Conservation (phyloP, 768 basidiomycete species). For the Lactarius trivialis region DNA sequence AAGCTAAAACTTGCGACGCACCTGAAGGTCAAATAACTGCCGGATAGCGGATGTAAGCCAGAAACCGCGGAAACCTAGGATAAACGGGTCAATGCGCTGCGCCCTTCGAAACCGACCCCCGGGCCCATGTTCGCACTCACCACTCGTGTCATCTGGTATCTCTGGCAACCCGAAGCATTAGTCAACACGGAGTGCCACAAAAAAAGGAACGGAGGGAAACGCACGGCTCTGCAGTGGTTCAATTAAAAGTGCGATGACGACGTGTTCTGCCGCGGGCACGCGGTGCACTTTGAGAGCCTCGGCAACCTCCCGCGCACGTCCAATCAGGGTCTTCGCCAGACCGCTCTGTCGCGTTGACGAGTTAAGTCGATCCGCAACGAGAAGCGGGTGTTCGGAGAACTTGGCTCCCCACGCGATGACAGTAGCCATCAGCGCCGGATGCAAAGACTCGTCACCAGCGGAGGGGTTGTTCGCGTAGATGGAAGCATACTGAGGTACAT, state of each 20-base stretch:
- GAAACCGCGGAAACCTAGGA: constrained; percentile 74
- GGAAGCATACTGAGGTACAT: constrained; percentile 26
- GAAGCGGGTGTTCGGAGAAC: constrained; percentile 85
- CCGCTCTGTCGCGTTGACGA: constrained; percentile 61
- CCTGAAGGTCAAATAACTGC: constrained; percentile 72
- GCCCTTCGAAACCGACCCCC: constrained; percentile 11
- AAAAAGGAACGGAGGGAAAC: constrained; percentile 31
- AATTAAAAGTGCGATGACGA: constrained; percentile 73
- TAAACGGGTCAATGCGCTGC: constrained; percentile 12
- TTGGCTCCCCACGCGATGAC: constrained; percentile 90
- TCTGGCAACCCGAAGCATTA: constrained; percentile 38
- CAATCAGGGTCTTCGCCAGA: constrained; percentile 69
- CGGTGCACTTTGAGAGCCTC: constrained; percentile 86
- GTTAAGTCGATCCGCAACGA: constrained; percentile 69
- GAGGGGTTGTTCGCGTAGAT: constrained; percentile 10
- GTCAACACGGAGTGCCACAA: constrained; percentile 10
- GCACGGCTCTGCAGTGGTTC: constrained; percentile 84
- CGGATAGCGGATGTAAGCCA: constrained; percentile 77
- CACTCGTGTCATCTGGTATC: constrained; percentile 63
- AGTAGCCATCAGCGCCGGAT: constrained; percentile 75
- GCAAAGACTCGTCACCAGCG: constrained; percentile 39
- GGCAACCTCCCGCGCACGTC: constrained; percentile 78
- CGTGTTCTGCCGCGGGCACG: constrained; percentile 69
- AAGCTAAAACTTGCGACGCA: constrained; percentile 27
- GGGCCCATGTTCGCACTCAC: constrained; percentile 34